Evolutionary conservation across 2,329 filamentous ascomycete genomes (phyloP), one percentile per base, ranked within the genome.

Genomic region (Trichoderma endophyticum): DNA sequence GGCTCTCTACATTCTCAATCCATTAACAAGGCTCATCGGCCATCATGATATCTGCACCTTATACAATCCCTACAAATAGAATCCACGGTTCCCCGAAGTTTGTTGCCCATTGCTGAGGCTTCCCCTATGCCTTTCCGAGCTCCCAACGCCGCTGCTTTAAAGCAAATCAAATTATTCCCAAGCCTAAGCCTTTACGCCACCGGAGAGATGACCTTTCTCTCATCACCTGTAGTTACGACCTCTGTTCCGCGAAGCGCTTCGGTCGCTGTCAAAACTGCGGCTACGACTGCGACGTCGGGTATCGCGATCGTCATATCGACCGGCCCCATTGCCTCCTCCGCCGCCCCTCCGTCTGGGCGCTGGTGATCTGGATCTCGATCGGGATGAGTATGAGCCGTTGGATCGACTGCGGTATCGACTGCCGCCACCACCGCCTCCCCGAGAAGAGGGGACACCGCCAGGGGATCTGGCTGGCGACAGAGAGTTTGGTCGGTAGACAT

Each of bases 401-500:
- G 85, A 86, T 6, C 84, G 81, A 71, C 83, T 85, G 59, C 86
- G 83, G 74, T 85, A 85, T 71, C 84, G 80, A 71, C 79, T 76
- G 3, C 78, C 68, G 6, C 32, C 74, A 15, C 77, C 68, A 11
- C 63, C 70, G 8, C 56, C 74, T 24, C 77, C 78, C 51, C 79
- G 77, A 18, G 78, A 75, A 28, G 79, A 79, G 48, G 82, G 82
- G 21, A 83, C 83, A 21, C 83, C 80, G 9, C 79, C 83, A 30
- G 84, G 80, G 43, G 85, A 85, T 70, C 86, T 67, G n/a, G 81
- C 76, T 63, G 76, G 82, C 9, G 88, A 89, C 7, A 83, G 77
- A 1, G 89, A 89, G 30, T 85, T 84, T n/a, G 90, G 90, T 6
- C 90, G 86, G 78, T 92, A 93, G 32, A 86, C 87, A 75, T 91